Base-by-base conservation (phyloP, 129 eudicot genomes). In the Flaveria linearis region DNA sequence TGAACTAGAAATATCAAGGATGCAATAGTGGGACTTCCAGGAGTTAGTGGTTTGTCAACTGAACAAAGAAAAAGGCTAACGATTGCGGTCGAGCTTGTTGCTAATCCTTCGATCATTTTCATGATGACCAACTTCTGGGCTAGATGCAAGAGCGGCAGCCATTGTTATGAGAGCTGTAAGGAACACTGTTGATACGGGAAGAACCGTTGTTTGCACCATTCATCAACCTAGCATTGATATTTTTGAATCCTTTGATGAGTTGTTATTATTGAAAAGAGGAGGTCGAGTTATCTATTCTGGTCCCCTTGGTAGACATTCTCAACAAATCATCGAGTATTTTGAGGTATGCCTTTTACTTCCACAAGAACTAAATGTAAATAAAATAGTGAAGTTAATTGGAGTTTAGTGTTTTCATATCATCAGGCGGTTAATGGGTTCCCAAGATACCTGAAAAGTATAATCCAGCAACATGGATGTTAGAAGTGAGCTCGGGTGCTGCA, bases 71-170 rank as follows among this genome's bases (percentile, higher is more conserved):
- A 91, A 73, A 74, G 97, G 75, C 75, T 92, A 60, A 92, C 98
- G 14, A 92, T 92, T 41, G 98, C 98, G 15, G 96, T 92, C 1
- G 98, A 92, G 55, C 93, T 92, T n/a, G 98, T 92, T 28, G 94
- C 98, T 4, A 92, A 92, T 84, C 98, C 98, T 46, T 92, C 98
- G 5, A 92, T 92, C 49, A 87, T 92, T 39, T 92, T 92, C 73
- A 92, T 92, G 97, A 92, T 42, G 98, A 78, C 98, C 98, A 2
- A 92, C 98, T 76, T 92, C 98, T 1, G 98, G 98, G 14, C 90
- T 92, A 50, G 98, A 92, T 83, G 98, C 98, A 18, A 82, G 98
- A 68, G 98, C 98, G 39, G 98, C 98, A 8, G 98, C 98, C 55
- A 92, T 92, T 72, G 97, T 92, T 25, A 92, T 89, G 96, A 87